These are phyloP conservation scores for Myxozyma lipomycoides DNA, from an alignment of 805 yeast genomes.

Conservation along the genomic window DNA sequence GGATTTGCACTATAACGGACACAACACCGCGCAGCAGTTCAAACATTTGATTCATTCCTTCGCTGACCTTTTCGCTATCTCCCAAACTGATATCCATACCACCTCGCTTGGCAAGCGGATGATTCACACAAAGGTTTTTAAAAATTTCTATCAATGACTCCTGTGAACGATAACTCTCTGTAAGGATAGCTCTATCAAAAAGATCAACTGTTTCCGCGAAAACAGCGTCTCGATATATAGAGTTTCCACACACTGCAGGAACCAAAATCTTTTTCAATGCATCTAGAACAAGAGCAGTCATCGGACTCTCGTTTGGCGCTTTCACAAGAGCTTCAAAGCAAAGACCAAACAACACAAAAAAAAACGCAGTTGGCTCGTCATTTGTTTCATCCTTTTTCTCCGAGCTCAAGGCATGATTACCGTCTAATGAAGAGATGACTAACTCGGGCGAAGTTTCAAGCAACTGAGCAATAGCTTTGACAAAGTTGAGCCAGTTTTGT, in stretches of 20 bases:
- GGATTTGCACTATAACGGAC: slow-evolving; percentile 54
- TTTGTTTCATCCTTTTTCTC: slow-evolving; percentile 27
- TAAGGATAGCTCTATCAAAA: slow-evolving; percentile 64
- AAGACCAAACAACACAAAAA: slow-evolving; percentile 76
- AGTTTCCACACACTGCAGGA: slow-evolving; percentile 52
- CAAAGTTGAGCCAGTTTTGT: slow-evolving; percentile 69
- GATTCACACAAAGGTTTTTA: slow-evolving; percentile 49
- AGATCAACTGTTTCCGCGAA: slow-evolving; percentile 74
- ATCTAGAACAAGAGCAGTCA: slow-evolving; percentile 40
- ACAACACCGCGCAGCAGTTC: slow-evolving; percentile 71
- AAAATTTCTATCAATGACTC: slow-evolving; percentile 52
- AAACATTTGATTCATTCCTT: slow-evolving; percentile 72
- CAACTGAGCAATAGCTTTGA: slow-evolving; percentile 67
- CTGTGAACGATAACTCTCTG: slow-evolving; percentile 50
- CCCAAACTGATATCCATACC: slow-evolving; percentile 12
- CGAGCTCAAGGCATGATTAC: slow-evolving; percentile 41
- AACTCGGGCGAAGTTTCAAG: slow-evolving; percentile 49
- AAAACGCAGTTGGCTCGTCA: slow-evolving; percentile 45
- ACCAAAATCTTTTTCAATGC: slow-evolving; percentile 57
- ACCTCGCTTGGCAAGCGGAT: slow-evolving; percentile 35
- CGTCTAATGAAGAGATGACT: slow-evolving; percentile 51
- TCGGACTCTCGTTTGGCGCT: slow-evolving; percentile 32
- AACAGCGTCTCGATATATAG: slow-evolving; percentile 61
- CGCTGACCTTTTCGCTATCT: slow-evolving; percentile 44
- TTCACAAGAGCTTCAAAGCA: slow-evolving; percentile 71